phyloP scores from a whole-genome alignment of 306 rosid genomes.

The Quercus robur region DNA sequence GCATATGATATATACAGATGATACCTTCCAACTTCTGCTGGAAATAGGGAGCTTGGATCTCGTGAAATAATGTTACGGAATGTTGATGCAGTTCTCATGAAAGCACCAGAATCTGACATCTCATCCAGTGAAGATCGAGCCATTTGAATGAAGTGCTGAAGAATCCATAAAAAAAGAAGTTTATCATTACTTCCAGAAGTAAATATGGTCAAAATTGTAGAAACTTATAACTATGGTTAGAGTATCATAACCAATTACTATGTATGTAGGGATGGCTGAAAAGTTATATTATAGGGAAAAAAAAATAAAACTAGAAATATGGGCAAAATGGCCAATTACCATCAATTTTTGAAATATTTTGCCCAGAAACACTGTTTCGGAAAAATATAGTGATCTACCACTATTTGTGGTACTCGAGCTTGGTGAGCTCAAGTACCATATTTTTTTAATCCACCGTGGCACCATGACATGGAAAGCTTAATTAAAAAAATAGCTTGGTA shows the following conservation, averaged over 20 bases:
- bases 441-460: too few relatives aligned
- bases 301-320: background rate
- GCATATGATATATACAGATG: slow-evolving; percentile 89
- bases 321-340: too few relatives aligned
- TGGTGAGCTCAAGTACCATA: too few relatives aligned
- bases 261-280: background rate
- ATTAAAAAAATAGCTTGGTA: too few relatives aligned
- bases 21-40: slow-evolving; percentile 79
- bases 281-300: background rate
- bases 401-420: too few relatives aligned
- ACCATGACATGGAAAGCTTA: too few relatives aligned
- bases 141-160: slow-evolving; percentile 53
- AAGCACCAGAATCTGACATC: slow-evolving; percentile 74
- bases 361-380: too few relatives aligned
- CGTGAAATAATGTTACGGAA: slow-evolving; percentile 58
- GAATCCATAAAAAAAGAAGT: slow-evolving; percentile 21
- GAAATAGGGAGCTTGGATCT: slow-evolving; percentile 56
- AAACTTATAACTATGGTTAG: background rate
- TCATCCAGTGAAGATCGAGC: slow-evolving; percentile 79
- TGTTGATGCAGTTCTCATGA: slow-evolving; percentile 75
- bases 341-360: too few relatives aligned
- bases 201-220: background rate
- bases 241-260: background rate
- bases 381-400: too few relatives aligned
- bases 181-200: background rate